phyloP scores from a whole-genome alignment of 1,284 basidiomycete species.

The Irpex sp. region DNA sequence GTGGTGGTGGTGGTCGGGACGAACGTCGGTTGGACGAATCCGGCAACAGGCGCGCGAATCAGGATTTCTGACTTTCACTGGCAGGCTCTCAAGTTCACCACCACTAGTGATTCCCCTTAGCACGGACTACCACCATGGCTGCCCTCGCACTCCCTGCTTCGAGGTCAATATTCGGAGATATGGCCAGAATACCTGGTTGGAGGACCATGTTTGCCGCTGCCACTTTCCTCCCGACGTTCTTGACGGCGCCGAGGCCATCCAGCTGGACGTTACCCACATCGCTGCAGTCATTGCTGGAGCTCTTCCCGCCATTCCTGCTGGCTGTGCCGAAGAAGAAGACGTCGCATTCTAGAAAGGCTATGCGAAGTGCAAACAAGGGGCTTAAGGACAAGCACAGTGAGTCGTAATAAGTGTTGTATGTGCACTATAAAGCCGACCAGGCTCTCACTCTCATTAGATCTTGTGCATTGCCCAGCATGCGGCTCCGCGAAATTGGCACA shows the following conservation, averaged over 20 bases:
- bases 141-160: constrained; percentile 34
- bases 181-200: constrained; percentile 35
- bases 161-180: constrained; percentile 27
- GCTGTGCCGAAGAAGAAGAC: constrained; percentile 96
- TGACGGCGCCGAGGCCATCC: constrained; percentile 31
- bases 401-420: constrained; percentile 26
- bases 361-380: constrained; percentile 93
- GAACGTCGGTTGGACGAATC: constrained; percentile 3
- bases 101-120: neutral
- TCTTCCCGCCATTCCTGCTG: constrained; percentile 85
- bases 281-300: constrained; percentile 64
- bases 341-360: constrained; percentile 92
- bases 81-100: neutral
- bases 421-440: constrained; percentile 6
- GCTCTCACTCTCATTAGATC: constrained; percentile 47
- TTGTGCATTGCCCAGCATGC: constrained; percentile 92
- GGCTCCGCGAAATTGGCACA: constrained; percentile 87
- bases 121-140: constrained; percentile 33
- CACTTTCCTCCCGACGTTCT: constrained; percentile 25
- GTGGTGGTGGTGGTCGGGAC: constrained; percentile 11
- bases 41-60: neutral
- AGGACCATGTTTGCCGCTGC: constrained; percentile 28
- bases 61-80: neutral
- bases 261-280: constrained; percentile 46
- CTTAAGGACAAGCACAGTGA: constrained; percentile 91